phyloP scores from a whole-genome alignment of 1,284 basidiomycete species.

The Moesziomyces sp. region DNA sequence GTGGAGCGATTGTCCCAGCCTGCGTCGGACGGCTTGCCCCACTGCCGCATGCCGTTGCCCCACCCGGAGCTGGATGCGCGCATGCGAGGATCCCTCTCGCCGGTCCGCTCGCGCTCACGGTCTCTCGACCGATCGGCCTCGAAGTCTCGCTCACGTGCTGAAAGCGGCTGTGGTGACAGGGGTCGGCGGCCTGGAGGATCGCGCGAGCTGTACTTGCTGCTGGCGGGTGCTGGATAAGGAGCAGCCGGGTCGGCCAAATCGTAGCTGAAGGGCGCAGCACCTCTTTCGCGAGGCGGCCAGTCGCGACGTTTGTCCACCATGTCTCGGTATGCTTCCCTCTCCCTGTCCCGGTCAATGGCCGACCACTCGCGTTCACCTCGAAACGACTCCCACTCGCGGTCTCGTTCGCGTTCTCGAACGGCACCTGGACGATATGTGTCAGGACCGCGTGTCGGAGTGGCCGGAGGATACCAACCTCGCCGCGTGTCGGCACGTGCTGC shows the following conservation, averaged over 20 bases:
- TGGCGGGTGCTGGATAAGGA: conserved; percentile 12
- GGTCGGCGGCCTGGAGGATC: conserved; percentile 29
- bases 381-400: conserved; percentile 38
- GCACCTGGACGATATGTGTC: conserved; percentile 44
- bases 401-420: conserved; percentile 35
- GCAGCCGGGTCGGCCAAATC: conserved; percentile 16
- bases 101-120: conserved; percentile 28
- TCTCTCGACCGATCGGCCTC: conserved; percentile 43
- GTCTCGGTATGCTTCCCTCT: conserved; percentile 27
- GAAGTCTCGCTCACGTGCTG: conserved; percentile 24
- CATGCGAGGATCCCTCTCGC: conserved; percentile 25
- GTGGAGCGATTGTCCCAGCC: conserved; percentile 22
- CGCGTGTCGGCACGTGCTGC: conserved; percentile 22
- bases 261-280: conserved; percentile 6
- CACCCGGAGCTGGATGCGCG: conserved; percentile 26
- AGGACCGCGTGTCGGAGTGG: conserved; percentile 23
- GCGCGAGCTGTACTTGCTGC: conserved; percentile 30
- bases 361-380: conserved; percentile 43
- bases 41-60: conserved; percentile 30
- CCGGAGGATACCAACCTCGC: conserved; percentile 28
- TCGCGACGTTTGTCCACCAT: conserved; percentile 29
- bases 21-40: conserved; percentile 38
- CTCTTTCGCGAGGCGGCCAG: conserved; percentile 19
- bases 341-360: conserved; percentile 32
- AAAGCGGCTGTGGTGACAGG: conserved; percentile 18